These are phyloP conservation scores for Aeminium ludgeri DNA, from an alignment of 495 filamentous ascomycete species.

Conservation along the genomic window DNA sequence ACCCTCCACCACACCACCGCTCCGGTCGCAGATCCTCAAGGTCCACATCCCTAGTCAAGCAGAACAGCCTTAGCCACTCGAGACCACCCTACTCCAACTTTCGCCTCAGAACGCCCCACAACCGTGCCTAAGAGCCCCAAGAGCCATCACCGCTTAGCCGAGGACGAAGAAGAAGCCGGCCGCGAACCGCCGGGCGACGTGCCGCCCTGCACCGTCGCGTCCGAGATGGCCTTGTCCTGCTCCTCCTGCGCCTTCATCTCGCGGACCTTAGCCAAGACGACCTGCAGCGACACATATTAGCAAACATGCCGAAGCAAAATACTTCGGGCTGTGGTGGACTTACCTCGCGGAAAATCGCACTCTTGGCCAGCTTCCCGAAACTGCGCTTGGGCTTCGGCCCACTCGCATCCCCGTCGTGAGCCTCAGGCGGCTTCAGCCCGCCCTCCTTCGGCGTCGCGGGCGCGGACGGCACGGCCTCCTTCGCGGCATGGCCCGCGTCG, in stretches of 20 bases:
- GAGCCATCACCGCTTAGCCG: too few relatives aligned
- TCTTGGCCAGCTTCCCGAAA: constrained; percentile 60
- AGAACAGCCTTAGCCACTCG: too few relatives aligned
- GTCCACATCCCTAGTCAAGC: too few relatives aligned
- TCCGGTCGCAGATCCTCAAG: too few relatives aligned
- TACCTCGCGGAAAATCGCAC: constrained; percentile 78
- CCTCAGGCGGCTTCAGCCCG: constrained; percentile 4
- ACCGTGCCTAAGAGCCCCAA: too few relatives aligned
- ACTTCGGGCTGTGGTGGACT: not conserved
- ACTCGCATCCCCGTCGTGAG: too few relatives aligned
- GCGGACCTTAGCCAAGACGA: constrained; percentile 90
- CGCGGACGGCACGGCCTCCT: constrained; percentile 21
- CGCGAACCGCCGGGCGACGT: too few relatives aligned
- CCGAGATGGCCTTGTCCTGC: constrained; percentile 7
- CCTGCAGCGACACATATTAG: constrained; percentile 19
- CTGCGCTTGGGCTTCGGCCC: constrained; percentile 40
- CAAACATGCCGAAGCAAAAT: not conserved
- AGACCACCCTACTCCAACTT: too few relatives aligned
- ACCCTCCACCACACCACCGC: too few relatives aligned
- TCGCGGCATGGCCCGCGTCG: constrained; percentile 30
- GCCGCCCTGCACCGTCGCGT: constrained; percentile 3
- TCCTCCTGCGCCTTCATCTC: constrained; percentile 78
- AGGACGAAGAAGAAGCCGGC: too few relatives aligned
- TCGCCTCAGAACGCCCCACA: too few relatives aligned
- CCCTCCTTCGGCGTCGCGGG: constrained; percentile 7